phyloP scores from a whole-genome alignment of 208 protist genomes.

The Novymonas esmeraldas region DNA sequence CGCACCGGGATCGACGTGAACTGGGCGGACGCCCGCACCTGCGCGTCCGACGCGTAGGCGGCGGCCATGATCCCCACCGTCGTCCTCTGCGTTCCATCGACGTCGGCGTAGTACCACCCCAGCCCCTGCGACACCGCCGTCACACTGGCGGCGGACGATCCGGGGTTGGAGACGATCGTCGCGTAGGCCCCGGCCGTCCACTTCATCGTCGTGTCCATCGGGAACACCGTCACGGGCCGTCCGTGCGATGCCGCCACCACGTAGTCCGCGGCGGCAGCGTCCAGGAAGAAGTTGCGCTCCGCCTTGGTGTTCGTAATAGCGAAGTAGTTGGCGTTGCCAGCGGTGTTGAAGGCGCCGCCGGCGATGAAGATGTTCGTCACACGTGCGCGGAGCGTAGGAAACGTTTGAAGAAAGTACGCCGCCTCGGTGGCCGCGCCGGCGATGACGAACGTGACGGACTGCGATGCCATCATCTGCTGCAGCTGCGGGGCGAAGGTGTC shows the following conservation, averaged over 20 bases:
- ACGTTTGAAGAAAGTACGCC: conserved; percentile 50
- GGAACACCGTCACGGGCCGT: conserved; percentile 52
- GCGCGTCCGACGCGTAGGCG: conserved; percentile 25
- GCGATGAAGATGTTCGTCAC: conserved; percentile 47
- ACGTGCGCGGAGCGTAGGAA: conserved; percentile 20
- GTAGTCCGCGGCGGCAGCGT: conserved; percentile 64
- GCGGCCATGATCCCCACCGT: conserved; percentile 32
- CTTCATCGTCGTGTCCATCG: conserved; percentile 41
- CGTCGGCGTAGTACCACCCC: conserved; percentile 38
- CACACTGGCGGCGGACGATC: conserved; percentile 15
- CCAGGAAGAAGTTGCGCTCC: conserved; percentile 77
- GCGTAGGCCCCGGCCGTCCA: conserved; percentile 46
- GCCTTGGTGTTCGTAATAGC: conserved; percentile 41
- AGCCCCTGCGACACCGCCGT: conserved; percentile 21
- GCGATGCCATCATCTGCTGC: conserved; percentile 20
- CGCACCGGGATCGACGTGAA: conserved; percentile 34
- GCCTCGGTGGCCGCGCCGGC: conserved; percentile 71
- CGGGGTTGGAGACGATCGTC: conserved; percentile 25
- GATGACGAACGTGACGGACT: conserved; percentile 51
- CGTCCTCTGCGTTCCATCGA: conserved; percentile 22
- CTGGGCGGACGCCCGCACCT: conserved; percentile 8
- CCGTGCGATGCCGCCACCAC: conserved; percentile 44
- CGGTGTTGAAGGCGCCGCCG: conserved; percentile 51
- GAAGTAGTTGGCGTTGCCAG: conserved; percentile 50
- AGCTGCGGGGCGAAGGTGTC: conserved; percentile 38